Base-by-base conservation (phyloP, 1,284 basidiomycete species). In the Cryptococcus floricola region DNA sequence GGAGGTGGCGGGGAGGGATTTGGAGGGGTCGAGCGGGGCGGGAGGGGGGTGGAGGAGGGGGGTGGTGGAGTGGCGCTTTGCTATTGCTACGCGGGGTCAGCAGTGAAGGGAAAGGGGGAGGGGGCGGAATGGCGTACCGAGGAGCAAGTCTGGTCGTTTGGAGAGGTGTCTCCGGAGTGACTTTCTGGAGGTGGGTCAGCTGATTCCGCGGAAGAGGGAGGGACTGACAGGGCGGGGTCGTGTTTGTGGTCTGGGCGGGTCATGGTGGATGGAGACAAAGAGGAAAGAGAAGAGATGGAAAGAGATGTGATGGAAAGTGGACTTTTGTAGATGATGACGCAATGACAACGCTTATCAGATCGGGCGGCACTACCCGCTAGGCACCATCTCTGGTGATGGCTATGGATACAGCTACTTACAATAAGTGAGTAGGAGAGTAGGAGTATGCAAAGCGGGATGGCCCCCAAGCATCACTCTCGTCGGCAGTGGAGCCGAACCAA, bases 31-130 rank as follows among this genome's bases (percentile, higher is more conserved):
- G 27, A 39, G n/a, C 7, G 46, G 19, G 19, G 9, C 14, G 2
- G 57, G 57, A 5, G 48, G 44, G 34, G 58, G 54, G 27, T 48
- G 27, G 14, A 60, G 48, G n/a, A 60, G 47, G 6, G 59, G 49
- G 23, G 55, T 57, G 34, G 59, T 51, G 9, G 52, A 55, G 46
- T 60, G 59, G 43, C 59, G 28, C 18, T 57, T 60, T 1, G 59
- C 59, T 14, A 60, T 57, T 2, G 59, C 59, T 46, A 14, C 14
- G 44, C n/a, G 7, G 18, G 31, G 16, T 42, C 14, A 45, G 34
- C 25, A 28, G 12, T 16, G 4, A 39, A 16, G 8, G 18, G 8
- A 27, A 37, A 19, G 18, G 14, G 23, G 8, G 34, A 19, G 5
- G 14, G 16, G 9, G 34, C 10, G 10, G n/a, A 27, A 50, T 31